Conservation (phyloP, 2,329 filamentous ascomycete genomes). For the Trichoderma koningii region DNA sequence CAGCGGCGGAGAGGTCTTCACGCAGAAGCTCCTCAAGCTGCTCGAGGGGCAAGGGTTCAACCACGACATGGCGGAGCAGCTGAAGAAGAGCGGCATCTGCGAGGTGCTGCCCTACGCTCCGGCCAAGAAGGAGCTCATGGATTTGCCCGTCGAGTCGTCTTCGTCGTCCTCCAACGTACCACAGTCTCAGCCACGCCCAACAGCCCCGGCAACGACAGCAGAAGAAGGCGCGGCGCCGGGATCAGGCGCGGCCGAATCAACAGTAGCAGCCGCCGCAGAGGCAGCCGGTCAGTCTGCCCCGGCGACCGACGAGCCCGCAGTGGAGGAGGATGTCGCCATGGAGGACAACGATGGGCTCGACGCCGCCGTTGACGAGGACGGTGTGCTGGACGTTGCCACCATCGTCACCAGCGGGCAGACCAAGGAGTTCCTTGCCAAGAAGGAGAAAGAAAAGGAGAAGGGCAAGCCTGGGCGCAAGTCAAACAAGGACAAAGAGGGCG, state of each 20-base stretch:
- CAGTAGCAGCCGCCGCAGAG: slow-evolving; percentile 36
- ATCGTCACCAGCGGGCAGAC: slow-evolving; percentile 82
- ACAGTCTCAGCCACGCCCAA: background rate
- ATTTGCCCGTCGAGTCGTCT: slow-evolving; percentile 49
- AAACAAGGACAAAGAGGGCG: slow-evolving; percentile 58
- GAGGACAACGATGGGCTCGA: slow-evolving; percentile 33
- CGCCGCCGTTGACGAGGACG: slow-evolving; percentile 59
- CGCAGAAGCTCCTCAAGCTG: slow-evolving; percentile 68
- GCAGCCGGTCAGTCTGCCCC: slow-evolving; percentile 25
- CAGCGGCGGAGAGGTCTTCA: slow-evolving; percentile 88
- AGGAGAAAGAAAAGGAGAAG: slow-evolving; percentile 75
- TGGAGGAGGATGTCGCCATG: slow-evolving; percentile 42
- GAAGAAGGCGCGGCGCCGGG: slow-evolving; percentile 21
- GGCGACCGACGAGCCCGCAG: slow-evolving; percentile 44
- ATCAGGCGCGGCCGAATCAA: slow-evolving; percentile 27
- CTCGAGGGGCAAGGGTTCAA: slow-evolving; percentile 62
- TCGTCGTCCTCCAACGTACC: slow-evolving; percentile 35
- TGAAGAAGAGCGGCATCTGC: slow-evolving; percentile 67
- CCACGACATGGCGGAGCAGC: slow-evolving; percentile 68
- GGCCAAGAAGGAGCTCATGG: slow-evolving; percentile 49
- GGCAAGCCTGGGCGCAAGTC: slow-evolving; percentile 57
- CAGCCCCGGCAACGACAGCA: slow-evolving; percentile 5
- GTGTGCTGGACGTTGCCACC: slow-evolving; percentile 79
- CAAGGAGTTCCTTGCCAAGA: slow-evolving; percentile 78
- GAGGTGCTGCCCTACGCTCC: slow-evolving; percentile 63